Evolutionary conservation across 2,329 filamentous ascomycete genomes (phyloP), one percentile per base, ranked within the genome.

Genomic region (Aspergillus pseudonomiae): DNA sequence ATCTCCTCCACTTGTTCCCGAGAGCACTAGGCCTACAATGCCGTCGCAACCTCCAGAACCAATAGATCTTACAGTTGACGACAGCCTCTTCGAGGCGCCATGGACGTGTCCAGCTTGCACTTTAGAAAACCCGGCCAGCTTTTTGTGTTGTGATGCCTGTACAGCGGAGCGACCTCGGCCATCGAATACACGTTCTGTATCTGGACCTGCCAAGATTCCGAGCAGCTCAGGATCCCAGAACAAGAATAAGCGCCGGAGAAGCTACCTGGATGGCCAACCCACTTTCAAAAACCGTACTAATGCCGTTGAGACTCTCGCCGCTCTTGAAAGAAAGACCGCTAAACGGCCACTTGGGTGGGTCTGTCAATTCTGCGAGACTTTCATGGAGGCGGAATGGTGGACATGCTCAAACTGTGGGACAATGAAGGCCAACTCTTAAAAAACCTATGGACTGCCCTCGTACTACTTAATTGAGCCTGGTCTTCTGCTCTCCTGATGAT

Each of bases 381-480:
- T 87, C 64, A 89, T 89, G 86, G 87, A 89, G 73, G 82, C 81
- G 24, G 77, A 86, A 68, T 89, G 86, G 86, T 89, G 86, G 87
- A 88, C 86, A 5, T 89, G 87, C 68, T 83, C 83, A 16, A 78
- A 79, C 12, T 89, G 87, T 73, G 86, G 87, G 57, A 78, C 75
- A 10, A 86, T 89, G 85, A 89, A 89, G 72, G 69, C 75, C 41
- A 75, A 74, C 46, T 85, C 83, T n/a, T 84, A 57, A 69, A n/a
- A 54, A 54, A 48, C 30, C 9, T 19, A 36, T 36, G 28, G 45
- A 41, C 7, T 2, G 6, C 16, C 19, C 39, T 41, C 39, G n/a
- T 41, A 41, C 16, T 14, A 2, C 11, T 39, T 39, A 34, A 39
- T 39, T 39, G 34, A 39, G 34, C 34, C 1, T 39, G 6, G 34